Conservation (phyloP, 148 eudicot species). For the Amaranthus cruentus region DNA sequence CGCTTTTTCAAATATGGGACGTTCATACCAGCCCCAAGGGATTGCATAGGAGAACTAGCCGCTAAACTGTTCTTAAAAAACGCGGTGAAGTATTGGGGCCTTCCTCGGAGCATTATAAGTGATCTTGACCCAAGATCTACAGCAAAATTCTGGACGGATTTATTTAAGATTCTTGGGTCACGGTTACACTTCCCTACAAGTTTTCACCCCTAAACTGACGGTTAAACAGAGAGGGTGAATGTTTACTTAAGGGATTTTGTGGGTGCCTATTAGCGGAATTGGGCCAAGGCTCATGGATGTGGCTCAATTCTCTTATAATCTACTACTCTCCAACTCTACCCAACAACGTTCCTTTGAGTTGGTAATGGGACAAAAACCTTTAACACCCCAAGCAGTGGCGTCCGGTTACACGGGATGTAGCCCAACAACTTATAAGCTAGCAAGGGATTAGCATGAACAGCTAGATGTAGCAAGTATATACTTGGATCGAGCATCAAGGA, state of each 20-base stretch:
- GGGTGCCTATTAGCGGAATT: neutral
- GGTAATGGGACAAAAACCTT: no score
- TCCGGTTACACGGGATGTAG: no score
- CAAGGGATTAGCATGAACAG: no score
- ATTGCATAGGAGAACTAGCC: neutral
- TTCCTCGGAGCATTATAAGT: neutral
- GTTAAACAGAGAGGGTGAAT: conserved; percentile 4
- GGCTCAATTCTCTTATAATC: no score
- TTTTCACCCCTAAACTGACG: conserved; percentile 5
- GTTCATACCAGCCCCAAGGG: neutral
- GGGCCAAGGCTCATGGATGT: no score
- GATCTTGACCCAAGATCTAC: conserved; percentile 1
- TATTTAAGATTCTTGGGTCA: conserved; percentile 10
- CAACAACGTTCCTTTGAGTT: no score
- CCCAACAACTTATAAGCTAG: no score
- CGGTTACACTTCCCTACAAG: neutral
- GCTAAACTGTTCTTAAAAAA: neutral
- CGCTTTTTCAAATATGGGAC: neutral
- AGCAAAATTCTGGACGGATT: conserved; percentile 2
- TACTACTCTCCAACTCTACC: no score
- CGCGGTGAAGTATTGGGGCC: neutral
- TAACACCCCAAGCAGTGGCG: no score
- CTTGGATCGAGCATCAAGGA: no score
- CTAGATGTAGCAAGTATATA: no score
- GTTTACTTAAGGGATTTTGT: conserved; percentile 4